Evolutionary conservation across 106 monocot genomes (phyloP), one percentile per base, ranked within the genome.

Genomic region (Acorus gramineus): DNA sequence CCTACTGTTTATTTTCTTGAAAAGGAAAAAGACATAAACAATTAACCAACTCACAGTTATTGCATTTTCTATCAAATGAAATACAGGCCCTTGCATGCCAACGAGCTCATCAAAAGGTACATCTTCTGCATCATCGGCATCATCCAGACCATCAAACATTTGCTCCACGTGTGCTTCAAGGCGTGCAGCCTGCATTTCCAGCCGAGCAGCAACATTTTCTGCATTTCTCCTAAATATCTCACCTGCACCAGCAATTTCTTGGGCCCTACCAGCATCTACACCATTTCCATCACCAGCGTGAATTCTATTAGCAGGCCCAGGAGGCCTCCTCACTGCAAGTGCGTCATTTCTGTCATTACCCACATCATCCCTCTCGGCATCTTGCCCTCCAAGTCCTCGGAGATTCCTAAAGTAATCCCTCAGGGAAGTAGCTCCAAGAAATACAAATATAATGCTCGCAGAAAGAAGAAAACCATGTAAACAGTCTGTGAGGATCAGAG

Each of bases 61-160:
- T 55, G 98, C 98, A 81, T 98, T 98, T 75, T 98, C 98, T 54
- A 98, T 85, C 74, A 98, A 75, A 82, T 92, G 88, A 69, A 98
- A 92, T 0, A 98, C 84, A 62, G 98, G 98, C 11, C 98, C 98
- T 81, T 98, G 98, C 98, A 98, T 98, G 47, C 98, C 98, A 14
- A 98, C 98, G 62, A 98, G 89, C 66, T 92, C 88, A 78, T 98
- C 98, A 78, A 98, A 98, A 5, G 92, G 98, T n/a, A 92, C 98
- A 80, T 92, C 98, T 74, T 98, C 98, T 57, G 85, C 98, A 62
- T 92, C 98, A 83, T 98, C 98, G 65, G 88, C 92, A 78, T 98
- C 98, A 79, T 98, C 98, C 43, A 98, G 67, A 44, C 91, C 98
- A 80, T 98, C 98, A 79, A 98, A 89, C 85, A 98, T 98, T 73